Base-by-base conservation (phyloP, 1,284 basidiomycete species). In the Ceratobasidium theobromae region DNA sequence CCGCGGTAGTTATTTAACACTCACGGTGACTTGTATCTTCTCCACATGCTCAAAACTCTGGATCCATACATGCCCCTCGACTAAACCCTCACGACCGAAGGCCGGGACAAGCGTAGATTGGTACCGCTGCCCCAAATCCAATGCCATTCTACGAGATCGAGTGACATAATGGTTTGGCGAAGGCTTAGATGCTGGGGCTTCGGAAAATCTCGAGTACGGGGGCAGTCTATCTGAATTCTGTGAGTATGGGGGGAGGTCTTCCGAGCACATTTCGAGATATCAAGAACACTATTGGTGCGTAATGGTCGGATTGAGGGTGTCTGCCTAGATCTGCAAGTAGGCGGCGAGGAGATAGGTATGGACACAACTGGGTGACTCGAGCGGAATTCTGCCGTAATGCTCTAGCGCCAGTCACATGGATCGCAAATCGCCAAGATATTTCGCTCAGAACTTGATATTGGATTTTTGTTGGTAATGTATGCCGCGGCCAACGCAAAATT, bases 41-140 rank as follows among this genome's bases (percentile, higher is more conserved):
- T 52, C 49, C 9, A 52, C 49, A 28, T 33, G 11, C 14, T 52
- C 49, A 35, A 52, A 52, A 28, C 28, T 52, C 33, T 35, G 49
- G n/a, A 52, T n/a, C 49, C 49, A 52, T 11, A 52, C 49, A 52
- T 52, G 49, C 5, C 49, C 49, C n/a, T 52, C 49, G 49, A 52
- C 28, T 25, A 52, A 52, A 3, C 49, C 49, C 18, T 52, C 49
- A 32, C 49, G 49, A 8, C 49, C 49, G 11, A 52, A 30, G 4
- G 49, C 49, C 16, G 49, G 49, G 28, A 52, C 49, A 14, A 5
- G 49, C 16, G 49, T 52, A 12, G 49, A 52, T 28, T 32, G 32
- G 49, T 52, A 52, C 16, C 49, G 49, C 12, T 52, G 49, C 16
- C 49, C 49, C 49, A 52, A 33, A 21, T 52, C 49, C n/a, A 52